Conservation (phyloP, 352 stramenopile genomes). For the Phytophthora agathidicida region DNA sequence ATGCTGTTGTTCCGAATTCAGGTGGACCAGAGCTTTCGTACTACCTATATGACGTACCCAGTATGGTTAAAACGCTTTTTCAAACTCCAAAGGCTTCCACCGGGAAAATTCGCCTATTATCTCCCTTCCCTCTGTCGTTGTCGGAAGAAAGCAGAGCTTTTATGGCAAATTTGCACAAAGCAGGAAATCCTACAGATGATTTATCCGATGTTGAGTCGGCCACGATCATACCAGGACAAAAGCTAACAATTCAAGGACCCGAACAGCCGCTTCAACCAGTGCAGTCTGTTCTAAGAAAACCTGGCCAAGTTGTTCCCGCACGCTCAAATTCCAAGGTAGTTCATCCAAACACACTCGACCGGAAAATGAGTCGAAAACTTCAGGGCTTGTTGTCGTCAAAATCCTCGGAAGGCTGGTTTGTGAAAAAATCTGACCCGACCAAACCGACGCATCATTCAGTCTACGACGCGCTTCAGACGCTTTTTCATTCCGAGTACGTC, state of each 20-base stretch:
- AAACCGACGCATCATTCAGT: not conserved
- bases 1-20: not conserved
- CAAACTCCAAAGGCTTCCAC: not conserved
- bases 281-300: too few relatives aligned
- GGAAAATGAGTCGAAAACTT: too few relatives aligned
- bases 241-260: not conserved
- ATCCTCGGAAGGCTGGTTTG: too few relatives aligned
- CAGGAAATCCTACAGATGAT: not conserved
- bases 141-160: slow-evolving; percentile 1
- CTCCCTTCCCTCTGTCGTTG: not conserved
- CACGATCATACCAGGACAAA: not conserved
- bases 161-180: not conserved
- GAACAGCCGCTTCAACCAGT: too few relatives aligned
- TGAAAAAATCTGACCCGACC: too few relatives aligned
- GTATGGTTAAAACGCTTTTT: slow-evolving; percentile 11
- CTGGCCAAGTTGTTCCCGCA: too few relatives aligned
- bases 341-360: too few relatives aligned
- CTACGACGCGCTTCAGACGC: slow-evolving; percentile 1
- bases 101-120: slow-evolving; percentile 3
- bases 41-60: not conserved
- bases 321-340: too few relatives aligned
- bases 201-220: not conserved
- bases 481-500: slow-evolving; percentile 9
- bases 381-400: too few relatives aligned
- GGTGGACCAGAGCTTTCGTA: not conserved